Conservation (phyloP, 2,329 filamentous ascomycete species). For the Diplodia seriata region DNA sequence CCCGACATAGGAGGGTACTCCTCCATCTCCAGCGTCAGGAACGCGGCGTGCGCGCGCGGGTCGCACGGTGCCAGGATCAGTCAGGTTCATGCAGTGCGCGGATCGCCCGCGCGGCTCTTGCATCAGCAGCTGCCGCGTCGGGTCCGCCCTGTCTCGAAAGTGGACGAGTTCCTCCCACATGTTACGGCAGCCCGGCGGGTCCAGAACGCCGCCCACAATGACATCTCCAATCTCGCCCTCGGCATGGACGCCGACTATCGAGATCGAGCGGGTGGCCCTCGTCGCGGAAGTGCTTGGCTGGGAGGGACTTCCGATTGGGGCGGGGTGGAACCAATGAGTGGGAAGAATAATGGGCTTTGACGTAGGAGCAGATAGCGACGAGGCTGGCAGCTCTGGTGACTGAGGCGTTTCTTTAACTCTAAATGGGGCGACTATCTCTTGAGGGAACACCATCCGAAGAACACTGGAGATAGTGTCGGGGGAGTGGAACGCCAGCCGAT, state of each 20-base stretch:
- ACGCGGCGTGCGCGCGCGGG: constrained; percentile 53
- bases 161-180: constrained; percentile 59
- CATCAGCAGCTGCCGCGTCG: constrained; percentile 52
- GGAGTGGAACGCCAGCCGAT: too few species aligned
- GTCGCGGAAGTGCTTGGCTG: neutral
- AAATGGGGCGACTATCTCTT: too few species aligned
- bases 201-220: constrained; percentile 56
- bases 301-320: too few species aligned
- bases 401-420: too few species aligned
- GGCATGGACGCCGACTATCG: constrained; percentile 47
- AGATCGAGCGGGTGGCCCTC: neutral
- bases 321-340: neutral
- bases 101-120: constrained; percentile 57
- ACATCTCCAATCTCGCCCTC: constrained; percentile 59
- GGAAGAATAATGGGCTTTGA: too few species aligned
- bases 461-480: too few species aligned
- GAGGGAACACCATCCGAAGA: too few species aligned
- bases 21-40: constrained; percentile 57
- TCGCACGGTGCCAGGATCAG: constrained; percentile 54
- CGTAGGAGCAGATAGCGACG: too few species aligned
- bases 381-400: too few species aligned
- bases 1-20: constrained; percentile 57
- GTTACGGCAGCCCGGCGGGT: constrained; percentile 50
- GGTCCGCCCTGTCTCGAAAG: constrained; percentile 52
- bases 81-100: constrained; percentile 51